These are phyloP conservation scores for Leishmania gerbilli DNA, from an alignment of 208 protist genomes.

Conservation along the genomic window DNA sequence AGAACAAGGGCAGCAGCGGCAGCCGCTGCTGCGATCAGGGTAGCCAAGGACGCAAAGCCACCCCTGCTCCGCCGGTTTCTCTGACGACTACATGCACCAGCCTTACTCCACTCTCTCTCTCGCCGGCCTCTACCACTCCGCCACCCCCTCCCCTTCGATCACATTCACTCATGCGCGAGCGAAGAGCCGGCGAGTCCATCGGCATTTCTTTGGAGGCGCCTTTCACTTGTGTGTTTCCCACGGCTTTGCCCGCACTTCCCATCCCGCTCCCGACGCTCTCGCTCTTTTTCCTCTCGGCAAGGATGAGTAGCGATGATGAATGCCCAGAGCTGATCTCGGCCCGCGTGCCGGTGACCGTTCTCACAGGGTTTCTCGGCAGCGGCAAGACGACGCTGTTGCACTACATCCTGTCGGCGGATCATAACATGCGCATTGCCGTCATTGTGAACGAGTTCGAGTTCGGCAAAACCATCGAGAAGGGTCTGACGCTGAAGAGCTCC, in stretches of 20 bases:
- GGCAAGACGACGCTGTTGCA: slow-evolving; percentile 95
- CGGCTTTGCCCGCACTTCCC: neutral
- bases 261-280: neutral
- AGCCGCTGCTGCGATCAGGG: neutral
- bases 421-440: slow-evolving; percentile 92
- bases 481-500: slow-evolving; percentile 88
- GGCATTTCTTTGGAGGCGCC: neutral
- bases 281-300: neutral
- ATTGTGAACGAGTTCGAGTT: slow-evolving; percentile 95
- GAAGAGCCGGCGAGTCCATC: neutral
- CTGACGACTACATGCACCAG: neutral
- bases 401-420: slow-evolving; percentile 88
- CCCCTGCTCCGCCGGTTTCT: neutral
- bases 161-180: neutral
- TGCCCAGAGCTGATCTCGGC: slow-evolving; percentile 81
- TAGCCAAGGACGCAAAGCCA: neutral
- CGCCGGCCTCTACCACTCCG: neutral
- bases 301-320: slow-evolving; percentile 72
- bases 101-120: neutral
- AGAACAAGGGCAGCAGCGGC: neutral
- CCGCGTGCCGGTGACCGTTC: slow-evolving; percentile 88
- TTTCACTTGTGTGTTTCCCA: neutral
- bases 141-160: neutral
- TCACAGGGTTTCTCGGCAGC: slow-evolving; percentile 95
- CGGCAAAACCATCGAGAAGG: slow-evolving; percentile 91